Percentiles rank a stretch among this genome's conserved stretches.
These are phyloP conservation scores for Boletus rufocinnamomeus DNA, from an alignment of 768 basidiomycete species.

Conservation along the genomic window DNA sequence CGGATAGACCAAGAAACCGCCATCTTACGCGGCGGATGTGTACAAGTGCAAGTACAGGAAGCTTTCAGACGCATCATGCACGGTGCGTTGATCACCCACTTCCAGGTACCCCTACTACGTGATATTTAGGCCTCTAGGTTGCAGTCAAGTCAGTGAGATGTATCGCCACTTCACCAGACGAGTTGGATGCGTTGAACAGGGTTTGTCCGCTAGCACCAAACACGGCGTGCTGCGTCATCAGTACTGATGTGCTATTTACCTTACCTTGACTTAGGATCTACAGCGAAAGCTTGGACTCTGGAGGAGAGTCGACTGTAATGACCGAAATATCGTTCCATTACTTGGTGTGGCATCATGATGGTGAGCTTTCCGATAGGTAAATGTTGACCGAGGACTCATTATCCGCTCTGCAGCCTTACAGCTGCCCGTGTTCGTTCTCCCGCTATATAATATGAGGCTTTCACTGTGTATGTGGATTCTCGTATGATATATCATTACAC, in stretches of 20 bases:
- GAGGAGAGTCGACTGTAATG: slow-evolving; percentile 14
- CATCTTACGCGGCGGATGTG: not conserved
- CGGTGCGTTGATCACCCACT: not conserved
- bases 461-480: no score
- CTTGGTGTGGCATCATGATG: slow-evolving; percentile 10
- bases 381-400: no score
- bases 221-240: not conserved
- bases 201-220: not conserved
- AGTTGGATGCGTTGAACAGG: not conserved
- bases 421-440: no score
- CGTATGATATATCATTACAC: no score
- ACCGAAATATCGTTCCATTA: slow-evolving; percentile 27
- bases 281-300: slow-evolving; percentile 29
- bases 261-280: slow-evolving; percentile 2
- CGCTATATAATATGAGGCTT: no score
- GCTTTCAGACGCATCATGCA: not conserved
- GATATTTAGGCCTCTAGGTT: slow-evolving; percentile 1
- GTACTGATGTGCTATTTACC: not conserved
- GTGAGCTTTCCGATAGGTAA: not conserved
- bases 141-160: slow-evolving; percentile 8
- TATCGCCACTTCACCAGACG: slow-evolving; percentile 3
- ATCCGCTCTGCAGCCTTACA: no score
- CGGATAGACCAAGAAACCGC: not conserved
- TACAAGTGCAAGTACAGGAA: slow-evolving; percentile 11
- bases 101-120: no score